Evolutionary conservation across 805 yeast genomes (phyloP).

Genomic region (Teunomyces lycoperdinae): DNA sequence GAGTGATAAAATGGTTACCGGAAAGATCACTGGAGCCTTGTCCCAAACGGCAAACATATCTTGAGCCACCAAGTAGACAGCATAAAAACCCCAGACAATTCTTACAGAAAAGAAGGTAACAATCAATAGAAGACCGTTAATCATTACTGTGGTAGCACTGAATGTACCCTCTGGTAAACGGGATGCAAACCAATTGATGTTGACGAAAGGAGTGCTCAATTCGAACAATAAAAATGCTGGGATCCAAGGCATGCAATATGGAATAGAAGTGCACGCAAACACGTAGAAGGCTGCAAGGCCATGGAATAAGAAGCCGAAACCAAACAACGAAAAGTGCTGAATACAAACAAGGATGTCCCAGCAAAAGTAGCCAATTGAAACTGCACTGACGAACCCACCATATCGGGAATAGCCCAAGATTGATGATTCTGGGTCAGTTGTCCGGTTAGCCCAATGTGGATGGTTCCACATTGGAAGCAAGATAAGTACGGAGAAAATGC

Average conservation of each 20-base stretch:
- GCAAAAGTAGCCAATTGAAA: constrained; percentile 80
- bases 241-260: constrained; percentile 77
- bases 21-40: constrained; percentile 44
- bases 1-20: constrained; percentile 49
- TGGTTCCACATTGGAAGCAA: constrained; percentile 67
- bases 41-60: constrained; percentile 47
- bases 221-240: constrained; percentile 85
- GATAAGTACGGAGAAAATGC: constrained; percentile 57
- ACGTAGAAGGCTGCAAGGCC: constrained; percentile 80
- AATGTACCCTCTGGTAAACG: constrained; percentile 69
- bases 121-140: constrained; percentile 74
- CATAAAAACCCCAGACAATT: constrained; percentile 83
- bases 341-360: constrained; percentile 85
- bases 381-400: constrained; percentile 67
- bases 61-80: constrained; percentile 51
- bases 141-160: constrained; percentile 48
- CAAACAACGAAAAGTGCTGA: constrained; percentile 63
- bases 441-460: constrained; percentile 37
- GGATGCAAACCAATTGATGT: constrained; percentile 86
- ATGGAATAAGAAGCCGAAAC: constrained; percentile 78
- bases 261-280: constrained; percentile 59
- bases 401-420: constrained; percentile 72
- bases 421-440: constrained; percentile 39
- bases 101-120: constrained; percentile 72
- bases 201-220: constrained; percentile 91